Base-by-base conservation (phyloP, 176 grass and related monocot species). In the Avena insularis region DNA sequence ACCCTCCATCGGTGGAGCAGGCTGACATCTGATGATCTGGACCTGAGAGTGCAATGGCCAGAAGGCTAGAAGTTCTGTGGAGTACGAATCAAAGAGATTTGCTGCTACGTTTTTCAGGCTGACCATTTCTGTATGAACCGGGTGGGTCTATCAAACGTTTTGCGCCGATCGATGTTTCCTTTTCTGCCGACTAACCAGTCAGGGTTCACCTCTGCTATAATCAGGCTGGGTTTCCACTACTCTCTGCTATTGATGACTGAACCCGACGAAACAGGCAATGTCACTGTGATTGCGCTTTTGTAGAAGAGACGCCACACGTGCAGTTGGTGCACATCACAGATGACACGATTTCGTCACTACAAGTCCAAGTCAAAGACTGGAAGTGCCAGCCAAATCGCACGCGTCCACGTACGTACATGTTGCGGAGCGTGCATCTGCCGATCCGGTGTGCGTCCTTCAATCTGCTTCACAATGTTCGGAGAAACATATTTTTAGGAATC, bases 1-100 rank as follows among this genome's bases (percentile, higher is more conserved):
- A 65, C 55, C 62, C 51, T 20, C 49, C 60, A 21, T n/a, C 58
- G 81, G 85, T 91, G 81, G 67, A 77, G 47, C 46, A 65, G 17
- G 40, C 83, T n/a, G 68, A 63, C 48, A 6, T 49, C 62, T 23
- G 33, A 84, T 43, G 38, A 43, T 43, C 38, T 43, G 5, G 7
- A 80, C 27, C 66, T 48, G 35, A 35, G 71, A 56, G 29, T 16
- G 23, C 58, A 79, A 38, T 4, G 43, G 15, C n/a, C n/a, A n/a
- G 43, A 77, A 27, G 17, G 72, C 20, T 48, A 31, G 27, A n/a
- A 79, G 62, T 71, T 84, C 53, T 35, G 17, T 60, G 70, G 9
- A 10, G 45, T 49, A 23, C 51, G n/a, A 68, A 67, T 77, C 47
- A n/a, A 1, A 75, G 64, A 81, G 59, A 38, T 79, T n/a, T 20